Percentiles rank a stretch among this genome's conserved stretches.
Conservation (phyloP, 1,139 yeast species). For the Kurtzmaniella quercitrusa region DNA sequence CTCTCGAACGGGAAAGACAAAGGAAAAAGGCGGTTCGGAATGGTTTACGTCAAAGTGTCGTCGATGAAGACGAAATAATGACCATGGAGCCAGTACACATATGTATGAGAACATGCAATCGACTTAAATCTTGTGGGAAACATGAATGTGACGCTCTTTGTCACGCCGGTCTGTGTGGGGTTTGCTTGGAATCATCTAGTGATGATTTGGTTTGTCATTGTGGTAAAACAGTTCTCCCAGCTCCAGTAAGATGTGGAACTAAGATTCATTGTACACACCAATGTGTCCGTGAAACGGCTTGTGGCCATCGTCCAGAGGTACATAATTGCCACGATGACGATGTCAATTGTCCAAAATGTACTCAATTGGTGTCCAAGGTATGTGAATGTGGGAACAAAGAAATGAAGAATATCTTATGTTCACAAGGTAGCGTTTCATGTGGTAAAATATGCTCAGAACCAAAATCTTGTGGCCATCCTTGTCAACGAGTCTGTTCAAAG, state of each 20-base stretch:
- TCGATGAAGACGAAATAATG: slow-evolving; percentile 44
- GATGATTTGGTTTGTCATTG: slow-evolving; percentile 83
- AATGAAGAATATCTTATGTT: slow-evolving; percentile 67
- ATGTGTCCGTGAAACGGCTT: slow-evolving; percentile 55
- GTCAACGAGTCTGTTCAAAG: slow-evolving; percentile 54
- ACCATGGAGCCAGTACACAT: slow-evolving; percentile 73
- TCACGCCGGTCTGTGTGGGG: slow-evolving; percentile 80
- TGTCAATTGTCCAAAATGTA: slow-evolving; percentile 72
- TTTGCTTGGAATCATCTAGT: slow-evolving; percentile 77
- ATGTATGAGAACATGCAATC: slow-evolving; percentile 69
- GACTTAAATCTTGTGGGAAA: slow-evolving; percentile 62
- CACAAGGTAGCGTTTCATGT: slow-evolving; percentile 67
- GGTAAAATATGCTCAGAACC: slow-evolving; percentile 58
- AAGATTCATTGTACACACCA: slow-evolving; percentile 65
- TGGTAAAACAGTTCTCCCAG: slow-evolving; percentile 73
- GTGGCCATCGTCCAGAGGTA: slow-evolving; percentile 74
- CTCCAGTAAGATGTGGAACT: slow-evolving; percentile 91
- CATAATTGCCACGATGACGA: slow-evolving; percentile 74
- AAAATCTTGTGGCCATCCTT: slow-evolving; percentile 67
- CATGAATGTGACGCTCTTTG: slow-evolving; percentile 76
- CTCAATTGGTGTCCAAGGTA: slow-evolving; percentile 52
- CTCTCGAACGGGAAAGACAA: slow-evolving; percentile 57
- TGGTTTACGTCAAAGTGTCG: slow-evolving; percentile 29
- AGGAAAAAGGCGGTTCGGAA: slow-evolving; percentile 49
- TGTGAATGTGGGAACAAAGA: slow-evolving; percentile 69